These are phyloP conservation scores for Sanghuangporus sanghuang DNA, from an alignment of 1,284 basidiomycete species.

Conservation along the genomic window DNA sequence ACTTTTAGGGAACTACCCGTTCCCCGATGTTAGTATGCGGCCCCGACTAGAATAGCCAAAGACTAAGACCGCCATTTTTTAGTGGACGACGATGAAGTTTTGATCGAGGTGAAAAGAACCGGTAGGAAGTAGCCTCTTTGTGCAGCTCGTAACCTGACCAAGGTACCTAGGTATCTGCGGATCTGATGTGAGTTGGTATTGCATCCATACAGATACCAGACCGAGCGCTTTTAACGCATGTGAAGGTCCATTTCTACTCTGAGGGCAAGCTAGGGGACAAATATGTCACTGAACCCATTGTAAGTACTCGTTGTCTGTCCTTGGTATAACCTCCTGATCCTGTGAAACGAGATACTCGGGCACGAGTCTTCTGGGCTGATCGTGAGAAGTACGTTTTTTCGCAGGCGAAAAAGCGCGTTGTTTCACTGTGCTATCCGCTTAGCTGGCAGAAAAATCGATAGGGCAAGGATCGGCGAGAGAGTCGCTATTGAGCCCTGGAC, in stretches of 20 bases:
- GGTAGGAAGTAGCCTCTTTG: constrained; percentile 38
- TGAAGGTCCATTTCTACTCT: constrained; percentile 69
- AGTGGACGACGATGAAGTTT: constrained; percentile 76
- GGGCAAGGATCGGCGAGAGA: constrained; percentile 75
- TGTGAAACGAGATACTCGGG: constrained; percentile 39
- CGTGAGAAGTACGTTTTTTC: constrained; percentile 26
- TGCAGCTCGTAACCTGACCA: constrained; percentile 2
- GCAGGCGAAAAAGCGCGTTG: not conserved
- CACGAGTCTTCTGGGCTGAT: constrained; percentile 54
- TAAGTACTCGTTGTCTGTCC: constrained; percentile 20
- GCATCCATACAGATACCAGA: not conserved
- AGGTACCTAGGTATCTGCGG: constrained; percentile 73
- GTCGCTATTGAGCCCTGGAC: constrained; percentile 85
- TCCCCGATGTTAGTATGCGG: constrained; percentile 51
- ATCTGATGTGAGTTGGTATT: constrained; percentile 58
- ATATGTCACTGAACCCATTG: constrained; percentile 76
- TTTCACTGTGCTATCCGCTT: not conserved
- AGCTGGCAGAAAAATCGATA: constrained; percentile 69
- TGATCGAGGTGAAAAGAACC: constrained; percentile 90
- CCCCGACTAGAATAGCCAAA: not conserved
- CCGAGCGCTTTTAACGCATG: constrained; percentile 17
- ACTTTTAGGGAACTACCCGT: constrained; percentile 75
- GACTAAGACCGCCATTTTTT: not conserved
- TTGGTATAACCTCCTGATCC: constrained; percentile 2
- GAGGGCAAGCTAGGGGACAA: constrained; percentile 78